Conservation (phyloP, 1,139 yeast genomes). For the Hansenula lynferdii region DNA sequence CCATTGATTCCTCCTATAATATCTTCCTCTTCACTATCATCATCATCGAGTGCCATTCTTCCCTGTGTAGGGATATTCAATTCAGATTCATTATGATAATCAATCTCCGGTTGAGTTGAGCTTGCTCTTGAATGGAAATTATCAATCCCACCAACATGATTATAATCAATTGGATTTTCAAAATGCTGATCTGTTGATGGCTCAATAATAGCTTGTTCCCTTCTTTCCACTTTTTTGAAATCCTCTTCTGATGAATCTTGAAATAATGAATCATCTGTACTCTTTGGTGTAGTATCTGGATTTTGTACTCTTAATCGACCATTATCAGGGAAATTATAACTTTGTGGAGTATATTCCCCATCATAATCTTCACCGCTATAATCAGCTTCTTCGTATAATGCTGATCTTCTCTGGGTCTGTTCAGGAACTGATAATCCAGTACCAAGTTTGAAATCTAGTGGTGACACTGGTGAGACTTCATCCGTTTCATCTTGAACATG, state of each 20-base stretch:
- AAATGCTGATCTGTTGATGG: not conserved
- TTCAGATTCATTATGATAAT: not conserved
- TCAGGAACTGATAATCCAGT: not conserved
- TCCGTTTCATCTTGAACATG: slow-evolving; percentile 7
- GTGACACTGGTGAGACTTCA: slow-evolving; percentile 19
- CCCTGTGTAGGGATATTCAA: not conserved
- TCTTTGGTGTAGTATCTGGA: not conserved
- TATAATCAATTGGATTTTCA: not conserved
- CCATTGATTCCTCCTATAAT: too few species aligned
- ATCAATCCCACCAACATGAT: not conserved
- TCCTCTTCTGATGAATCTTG: slow-evolving; percentile 17
- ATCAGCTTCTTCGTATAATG: not conserved
- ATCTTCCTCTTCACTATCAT: not conserved
- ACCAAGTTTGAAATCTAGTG: slow-evolving; percentile 5
- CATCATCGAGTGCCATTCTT: not conserved
- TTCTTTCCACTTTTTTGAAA: not conserved
- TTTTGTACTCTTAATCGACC: not conserved
- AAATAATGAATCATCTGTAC: slow-evolving; percentile 9
- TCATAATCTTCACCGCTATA: not conserved
- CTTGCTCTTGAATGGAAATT: slow-evolving; percentile 3
- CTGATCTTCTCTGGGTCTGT: not conserved
- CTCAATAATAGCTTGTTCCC: not conserved
- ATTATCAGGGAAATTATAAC: not conserved
- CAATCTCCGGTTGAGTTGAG: slow-evolving; percentile 6
- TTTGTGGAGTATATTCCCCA: not conserved